A percentile compares a stretch with the other conserved stretches of the same genome.
Evolutionary conservation across 2,329 filamentous ascomycete species (phyloP).

Genomic region (Trichoderma endophyticum): DNA sequence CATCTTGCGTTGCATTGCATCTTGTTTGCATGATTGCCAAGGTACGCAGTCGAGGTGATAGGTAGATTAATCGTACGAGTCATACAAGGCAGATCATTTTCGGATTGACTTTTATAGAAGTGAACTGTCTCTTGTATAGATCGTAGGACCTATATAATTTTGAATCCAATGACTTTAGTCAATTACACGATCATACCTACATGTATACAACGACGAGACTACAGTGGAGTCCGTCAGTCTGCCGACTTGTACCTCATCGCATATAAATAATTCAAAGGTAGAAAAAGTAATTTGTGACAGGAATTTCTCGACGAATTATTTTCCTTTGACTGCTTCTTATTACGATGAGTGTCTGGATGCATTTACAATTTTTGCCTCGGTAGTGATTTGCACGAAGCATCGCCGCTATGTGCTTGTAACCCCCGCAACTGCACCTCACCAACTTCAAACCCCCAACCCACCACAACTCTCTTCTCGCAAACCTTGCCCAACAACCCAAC

Average conservation of each 20-base stretch:
- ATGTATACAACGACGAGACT: background rate
- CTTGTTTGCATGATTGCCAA: background rate
- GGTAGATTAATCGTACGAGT: background rate
- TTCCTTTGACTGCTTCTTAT: background rate
- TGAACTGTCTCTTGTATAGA: background rate
- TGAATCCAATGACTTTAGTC: background rate
- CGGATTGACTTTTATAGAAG: background rate
- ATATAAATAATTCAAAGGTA: background rate
- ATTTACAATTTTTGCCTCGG: background rate
- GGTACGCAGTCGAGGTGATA: background rate
- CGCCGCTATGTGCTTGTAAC: background rate
- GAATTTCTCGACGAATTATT: rapidly evolving
- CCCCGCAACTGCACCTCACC: background rate
- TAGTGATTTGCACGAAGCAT: background rate
- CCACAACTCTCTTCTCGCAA: background rate
- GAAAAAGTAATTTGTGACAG: background rate
- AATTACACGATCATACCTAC: background rate
- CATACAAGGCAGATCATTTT: background rate
- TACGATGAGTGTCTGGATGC: background rate
- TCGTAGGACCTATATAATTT: rapidly evolving
- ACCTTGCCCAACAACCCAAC: background rate
- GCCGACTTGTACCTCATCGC: background rate
- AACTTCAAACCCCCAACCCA: background rate
- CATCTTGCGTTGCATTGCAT: background rate
- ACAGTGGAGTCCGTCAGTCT: background rate